Base-by-base conservation (phyloP, 352 stramenopile genomes). In the Phytophthora sp. region DNA sequence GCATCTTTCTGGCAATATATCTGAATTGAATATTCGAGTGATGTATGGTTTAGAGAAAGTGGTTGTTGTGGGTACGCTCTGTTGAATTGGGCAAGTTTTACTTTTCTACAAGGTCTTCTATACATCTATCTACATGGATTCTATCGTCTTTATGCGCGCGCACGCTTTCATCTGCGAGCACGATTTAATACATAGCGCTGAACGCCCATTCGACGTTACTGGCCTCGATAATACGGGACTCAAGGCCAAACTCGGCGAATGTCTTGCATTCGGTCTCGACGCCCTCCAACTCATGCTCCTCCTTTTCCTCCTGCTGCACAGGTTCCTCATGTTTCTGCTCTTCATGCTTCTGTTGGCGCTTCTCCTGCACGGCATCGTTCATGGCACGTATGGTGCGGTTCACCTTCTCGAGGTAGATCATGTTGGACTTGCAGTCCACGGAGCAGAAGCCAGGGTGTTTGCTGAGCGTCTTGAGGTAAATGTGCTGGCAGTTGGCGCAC, bases 361-460 rank as follows among this genome's bases (percentile, higher is more conserved):
- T 76, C 46, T 86, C 77, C 53, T 91, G 66, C 24, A 86, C 80
- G 7, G 80, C 85, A 59, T 77, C 61, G 44, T 91, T 89, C 76
- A 95, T 85, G 16, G 83, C 84, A 56, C 79, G 79, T 67, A 93
- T 94, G 33, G 82, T 89, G 72, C 81, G 80, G 73, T 91, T 93
- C 2, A 95, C 84, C 69, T 93, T 90, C 42, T 87, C 76, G 23
- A 95, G 69, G 73, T 95, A 95, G 2, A 70, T 58, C 46, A 86
- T 88, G 74, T 95, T 95, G 33, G 86, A 93, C 76, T 95, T 93
- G 82, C 88, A 95, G 70, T 95, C 88, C 41, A 95, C 80, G 8
- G 88, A 95, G 78, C 88, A 95, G 57, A 84, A 94, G 72, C 84
- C 84, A 5, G 75, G 50, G 67, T 90, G 79, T 31, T 76, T 73